phyloP scores from a whole-genome alignment of 352 stramenopile genomes.

The Globisporangium sylvaticum region DNA sequence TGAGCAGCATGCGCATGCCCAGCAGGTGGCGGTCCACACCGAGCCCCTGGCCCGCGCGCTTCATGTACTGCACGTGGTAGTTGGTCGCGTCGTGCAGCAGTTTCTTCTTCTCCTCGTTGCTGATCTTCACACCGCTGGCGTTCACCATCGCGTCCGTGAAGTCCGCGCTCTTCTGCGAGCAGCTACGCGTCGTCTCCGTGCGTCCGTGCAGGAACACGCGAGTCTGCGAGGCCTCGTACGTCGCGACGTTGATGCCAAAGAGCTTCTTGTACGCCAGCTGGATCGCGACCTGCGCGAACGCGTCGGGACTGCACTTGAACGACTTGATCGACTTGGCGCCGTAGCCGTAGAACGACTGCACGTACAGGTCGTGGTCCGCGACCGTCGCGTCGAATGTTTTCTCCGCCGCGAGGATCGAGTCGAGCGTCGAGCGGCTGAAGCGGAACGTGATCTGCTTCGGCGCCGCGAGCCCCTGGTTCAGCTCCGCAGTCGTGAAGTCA shows the following conservation, averaged over 20 bases:
- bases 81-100: constrained; percentile 40
- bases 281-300: constrained; percentile 94
- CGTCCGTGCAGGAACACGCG: constrained; percentile 93
- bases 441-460: constrained; percentile 49
- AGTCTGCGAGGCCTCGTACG: constrained; percentile 95
- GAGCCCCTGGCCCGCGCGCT: constrained; percentile 57
- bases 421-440: constrained; percentile 45
- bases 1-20: constrained; percentile 70
- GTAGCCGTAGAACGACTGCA: constrained; percentile 88
- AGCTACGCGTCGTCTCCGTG: constrained; percentile 89
- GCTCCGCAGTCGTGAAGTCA: constrained; percentile 37
- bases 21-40: constrained; percentile 95
- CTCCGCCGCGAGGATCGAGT: constrained; percentile 47
- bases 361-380: constrained; percentile 84
- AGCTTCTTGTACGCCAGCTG: constrained; percentile 90
- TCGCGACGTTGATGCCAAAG: constrained; percentile 61
- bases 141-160: constrained; percentile 87
- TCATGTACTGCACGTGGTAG: constrained; percentile 65
- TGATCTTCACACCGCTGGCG: constrained; percentile 23
- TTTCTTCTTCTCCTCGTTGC: constrained; percentile 36
- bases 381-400: constrained; percentile 67
- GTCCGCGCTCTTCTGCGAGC: constrained; percentile 67
- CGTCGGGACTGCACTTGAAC: constrained; percentile 90
- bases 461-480: constrained; percentile 21
- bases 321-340: constrained; percentile 87